These are phyloP conservation scores for Salix caprea DNA, from an alignment of 345 rosid species.

Conservation along the genomic window DNA sequence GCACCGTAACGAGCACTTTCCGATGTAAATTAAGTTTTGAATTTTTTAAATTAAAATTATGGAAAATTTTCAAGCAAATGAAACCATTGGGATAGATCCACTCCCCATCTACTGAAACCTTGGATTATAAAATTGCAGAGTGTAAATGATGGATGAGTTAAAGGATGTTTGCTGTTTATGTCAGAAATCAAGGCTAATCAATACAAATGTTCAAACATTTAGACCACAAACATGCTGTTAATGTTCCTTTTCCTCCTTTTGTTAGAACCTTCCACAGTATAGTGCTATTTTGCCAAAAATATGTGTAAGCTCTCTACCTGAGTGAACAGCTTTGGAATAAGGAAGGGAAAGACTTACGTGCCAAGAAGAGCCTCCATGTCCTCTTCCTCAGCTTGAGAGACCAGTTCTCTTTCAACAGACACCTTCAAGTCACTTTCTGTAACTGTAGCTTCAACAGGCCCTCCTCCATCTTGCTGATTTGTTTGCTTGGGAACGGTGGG, in stretches of 20 bases:
- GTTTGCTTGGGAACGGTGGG: slow-evolving; percentile 61
- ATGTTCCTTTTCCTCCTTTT: not conserved
- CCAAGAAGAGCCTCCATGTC: slow-evolving; percentile 98
- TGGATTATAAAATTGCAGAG: not conserved
- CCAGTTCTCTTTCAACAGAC: slow-evolving; percentile 89
- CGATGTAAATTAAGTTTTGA: not conserved
- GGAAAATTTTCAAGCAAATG: not conserved
- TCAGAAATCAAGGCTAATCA: not conserved
- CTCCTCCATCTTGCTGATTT: slow-evolving; percentile 45
- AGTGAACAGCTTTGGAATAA: not conserved
- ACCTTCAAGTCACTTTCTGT: slow-evolving; percentile 76
- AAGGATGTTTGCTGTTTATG: not conserved
- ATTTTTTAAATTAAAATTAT: not conserved
- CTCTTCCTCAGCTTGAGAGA: slow-evolving; percentile 98
- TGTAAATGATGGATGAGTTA: not conserved
- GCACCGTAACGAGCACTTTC: not conserved
- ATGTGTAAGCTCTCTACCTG: not conserved
- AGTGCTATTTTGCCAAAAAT: not conserved
- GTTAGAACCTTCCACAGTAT: not conserved
- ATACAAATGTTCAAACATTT: not conserved
- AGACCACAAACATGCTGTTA: not conserved
- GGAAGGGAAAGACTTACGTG: slow-evolving; percentile 53
- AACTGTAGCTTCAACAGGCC: slow-evolving; percentile 57
- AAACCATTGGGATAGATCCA: not conserved
- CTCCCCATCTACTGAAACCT: not conserved